Evolutionary conservation across 2,329 filamentous ascomycete species (phyloP).

Genomic region (Graphiopsis chlorocephala): DNA sequence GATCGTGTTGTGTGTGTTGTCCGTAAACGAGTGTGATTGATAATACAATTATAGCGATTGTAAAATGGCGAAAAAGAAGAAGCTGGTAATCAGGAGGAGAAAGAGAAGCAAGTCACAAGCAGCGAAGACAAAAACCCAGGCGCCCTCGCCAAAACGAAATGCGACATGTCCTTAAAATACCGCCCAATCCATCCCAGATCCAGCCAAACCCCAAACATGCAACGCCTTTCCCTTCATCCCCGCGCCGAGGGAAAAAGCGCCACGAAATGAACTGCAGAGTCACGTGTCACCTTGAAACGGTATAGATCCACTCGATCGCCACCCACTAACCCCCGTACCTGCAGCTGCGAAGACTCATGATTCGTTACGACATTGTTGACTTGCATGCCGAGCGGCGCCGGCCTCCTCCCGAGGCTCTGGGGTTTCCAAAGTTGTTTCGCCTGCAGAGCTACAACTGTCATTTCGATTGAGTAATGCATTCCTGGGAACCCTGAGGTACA

Average conservation of each 20-base stretch:
- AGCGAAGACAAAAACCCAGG: not conserved
- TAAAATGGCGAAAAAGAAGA: not conserved
- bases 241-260: not conserved
- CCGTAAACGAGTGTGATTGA: conserved; percentile 10
- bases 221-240: not conserved
- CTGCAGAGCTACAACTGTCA: not conserved
- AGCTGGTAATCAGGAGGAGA: not conserved
- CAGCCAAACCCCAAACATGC: conserved; percentile 9
- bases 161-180: conserved; percentile 12
- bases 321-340: not conserved
- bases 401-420: not conserved
- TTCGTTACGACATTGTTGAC: not conserved
- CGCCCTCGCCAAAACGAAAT: not conserved
- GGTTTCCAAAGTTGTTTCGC: not conserved
- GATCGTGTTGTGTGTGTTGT: conserved; percentile 18
- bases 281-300: conserved; percentile 10
- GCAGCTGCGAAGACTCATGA: conserved; percentile 3
- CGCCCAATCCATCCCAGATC: not conserved
- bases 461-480: conserved; percentile 8
- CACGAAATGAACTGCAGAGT: conserved; percentile 12
- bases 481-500: not conserved
- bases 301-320: conserved; percentile 5
- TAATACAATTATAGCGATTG: not conserved
- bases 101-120: not conserved
- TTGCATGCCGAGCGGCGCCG: conserved; percentile 7